phyloP scores from a whole-genome alignment of 225 moss, liverwort and hornwort genomes.

The Straminergon stramineum region DNA sequence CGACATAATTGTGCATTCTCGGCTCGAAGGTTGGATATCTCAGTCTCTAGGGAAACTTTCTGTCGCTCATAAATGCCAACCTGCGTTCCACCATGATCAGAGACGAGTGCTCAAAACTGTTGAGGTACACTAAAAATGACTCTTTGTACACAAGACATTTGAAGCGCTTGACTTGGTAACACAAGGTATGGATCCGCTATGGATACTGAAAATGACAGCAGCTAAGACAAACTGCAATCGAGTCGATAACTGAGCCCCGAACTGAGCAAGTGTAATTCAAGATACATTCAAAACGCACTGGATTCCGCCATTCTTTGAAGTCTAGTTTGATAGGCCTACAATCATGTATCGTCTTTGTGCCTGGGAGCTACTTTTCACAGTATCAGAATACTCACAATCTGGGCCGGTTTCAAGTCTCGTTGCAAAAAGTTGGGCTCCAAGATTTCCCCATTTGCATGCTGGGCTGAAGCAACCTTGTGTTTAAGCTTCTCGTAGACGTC shows the following conservation, averaged over 20 bases:
- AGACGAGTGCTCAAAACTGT: background rate
- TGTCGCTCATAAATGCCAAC: conserved; percentile 91
- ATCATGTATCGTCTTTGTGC: background rate
- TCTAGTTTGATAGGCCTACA: background rate
- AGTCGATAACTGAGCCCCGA: background rate
- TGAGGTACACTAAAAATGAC: background rate
- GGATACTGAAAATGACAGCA: background rate
- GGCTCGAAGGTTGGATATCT: conserved; percentile 58
- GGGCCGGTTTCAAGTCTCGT: conserved; percentile 80
- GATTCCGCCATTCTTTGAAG: background rate
- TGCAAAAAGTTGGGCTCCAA: conserved; percentile 86
- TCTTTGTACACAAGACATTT: background rate
- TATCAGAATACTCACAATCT: conserved; percentile 53
- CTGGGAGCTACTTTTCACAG: background rate
- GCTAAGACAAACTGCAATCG: background rate
- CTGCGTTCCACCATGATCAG: conserved; percentile 26
- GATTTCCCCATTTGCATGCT: conserved; percentile 66
- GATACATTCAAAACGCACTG: background rate
- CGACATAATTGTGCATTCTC: conserved; percentile 78
- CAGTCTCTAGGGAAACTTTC: conserved; percentile 48
- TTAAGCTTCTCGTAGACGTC: conserved; percentile 87
- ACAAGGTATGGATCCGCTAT: background rate
- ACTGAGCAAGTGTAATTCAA: background rate
- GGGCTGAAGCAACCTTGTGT: conserved; percentile 71
- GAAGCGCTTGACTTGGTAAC: background rate